Conservation (phyloP, 2,329 filamentous ascomycete species). For the Exophiala sp. region DNA sequence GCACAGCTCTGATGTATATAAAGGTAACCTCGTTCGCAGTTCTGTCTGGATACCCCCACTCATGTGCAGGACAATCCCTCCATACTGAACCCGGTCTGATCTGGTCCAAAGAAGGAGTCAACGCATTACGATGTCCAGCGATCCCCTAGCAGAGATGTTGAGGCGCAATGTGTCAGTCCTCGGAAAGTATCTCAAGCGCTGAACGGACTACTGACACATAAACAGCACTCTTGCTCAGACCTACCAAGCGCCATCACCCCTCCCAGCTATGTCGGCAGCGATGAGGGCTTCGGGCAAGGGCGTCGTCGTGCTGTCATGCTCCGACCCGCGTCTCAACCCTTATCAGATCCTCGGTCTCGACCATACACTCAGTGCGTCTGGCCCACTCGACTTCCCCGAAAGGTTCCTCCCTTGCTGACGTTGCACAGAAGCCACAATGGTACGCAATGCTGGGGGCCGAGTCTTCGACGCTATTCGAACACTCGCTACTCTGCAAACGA, state of each 20-base stretch:
- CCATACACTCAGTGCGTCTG: constrained; percentile 5
- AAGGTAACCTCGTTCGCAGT: too few relatives aligned
- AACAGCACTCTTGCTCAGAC: constrained; percentile 4
- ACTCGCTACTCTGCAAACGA: constrained; percentile 12
- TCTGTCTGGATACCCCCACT: too few relatives aligned
- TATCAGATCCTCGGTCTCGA: constrained; percentile 12
- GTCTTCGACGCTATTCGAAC: constrained; percentile 15
- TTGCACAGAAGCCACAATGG: constrained; percentile 7
- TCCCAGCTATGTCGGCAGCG: constrained; percentile 2
- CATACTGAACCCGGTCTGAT: too few relatives aligned
- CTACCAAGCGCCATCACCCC: constrained; percentile 10
- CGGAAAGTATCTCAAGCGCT: not conserved
- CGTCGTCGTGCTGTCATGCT: constrained; percentile 13
- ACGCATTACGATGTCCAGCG: too few relatives aligned
- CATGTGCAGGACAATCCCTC: too few relatives aligned
- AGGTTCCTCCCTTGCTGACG: not conserved
- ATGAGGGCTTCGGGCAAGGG: constrained; percentile 4
- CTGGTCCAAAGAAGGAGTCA: too few relatives aligned
- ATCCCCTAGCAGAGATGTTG: constrained; percentile 6
- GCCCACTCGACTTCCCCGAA: too few relatives aligned
- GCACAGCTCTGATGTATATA: too few relatives aligned
- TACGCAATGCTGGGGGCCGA: constrained; percentile 12
- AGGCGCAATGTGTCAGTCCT: constrained; percentile 7
- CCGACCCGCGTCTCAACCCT: constrained; percentile 9
- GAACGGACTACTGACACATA: not conserved